A percentile compares a stretch with the other conserved stretches of the same genome.
phyloP scores from a whole-genome alignment of 371 early-diverging fungal genomes.

The Coemansia sp. region DNA sequence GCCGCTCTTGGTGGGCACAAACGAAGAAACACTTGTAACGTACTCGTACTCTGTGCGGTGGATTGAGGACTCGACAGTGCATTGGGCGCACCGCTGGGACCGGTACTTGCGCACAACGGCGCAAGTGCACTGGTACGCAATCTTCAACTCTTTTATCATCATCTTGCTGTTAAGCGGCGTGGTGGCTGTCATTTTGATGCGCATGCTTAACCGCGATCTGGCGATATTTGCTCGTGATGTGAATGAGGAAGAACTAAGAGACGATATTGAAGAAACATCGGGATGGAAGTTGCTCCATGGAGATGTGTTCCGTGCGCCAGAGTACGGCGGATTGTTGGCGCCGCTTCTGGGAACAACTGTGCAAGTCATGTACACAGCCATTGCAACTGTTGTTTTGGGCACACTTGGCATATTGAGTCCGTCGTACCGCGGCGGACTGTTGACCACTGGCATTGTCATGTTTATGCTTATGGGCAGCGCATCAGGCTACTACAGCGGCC shows the following conservation, averaged over 20 bases:
- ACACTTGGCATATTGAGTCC: constrained; percentile 79
- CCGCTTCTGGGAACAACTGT: constrained; percentile 80
- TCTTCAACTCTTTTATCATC: constrained; percentile 76
- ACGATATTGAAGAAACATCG: constrained; percentile 85
- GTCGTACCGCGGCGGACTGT: constrained; percentile 71
- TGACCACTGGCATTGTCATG: constrained; percentile 69
- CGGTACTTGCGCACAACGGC: constrained; percentile 55
- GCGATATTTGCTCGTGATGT: constrained; percentile 49
- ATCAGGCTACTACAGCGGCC: constrained; percentile 75
- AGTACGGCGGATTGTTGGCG: constrained; percentile 61
- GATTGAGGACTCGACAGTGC: constrained; percentile 58
- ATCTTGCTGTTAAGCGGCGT: constrained; percentile 78
- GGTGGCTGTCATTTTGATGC: constrained; percentile 81
- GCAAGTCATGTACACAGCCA: constrained; percentile 68
- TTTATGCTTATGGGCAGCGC: constrained; percentile 69
- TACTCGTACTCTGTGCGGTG: constrained; percentile 66
- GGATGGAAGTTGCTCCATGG: constrained; percentile 95
- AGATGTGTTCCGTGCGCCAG: constrained; percentile 79
- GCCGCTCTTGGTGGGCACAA: constrained; percentile 40
- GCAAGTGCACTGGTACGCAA: constrained; percentile 61
- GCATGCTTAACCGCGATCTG: constrained; percentile 86
- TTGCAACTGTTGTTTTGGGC: constrained; percentile 66
- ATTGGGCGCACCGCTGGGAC: constrained; percentile 62
- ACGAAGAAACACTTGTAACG: constrained; percentile 47
- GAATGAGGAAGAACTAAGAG: constrained; percentile 70